Evolutionary conservation across 2,329 filamentous ascomycete genomes (phyloP).

Genomic region (Aspergillus sp.): DNA sequence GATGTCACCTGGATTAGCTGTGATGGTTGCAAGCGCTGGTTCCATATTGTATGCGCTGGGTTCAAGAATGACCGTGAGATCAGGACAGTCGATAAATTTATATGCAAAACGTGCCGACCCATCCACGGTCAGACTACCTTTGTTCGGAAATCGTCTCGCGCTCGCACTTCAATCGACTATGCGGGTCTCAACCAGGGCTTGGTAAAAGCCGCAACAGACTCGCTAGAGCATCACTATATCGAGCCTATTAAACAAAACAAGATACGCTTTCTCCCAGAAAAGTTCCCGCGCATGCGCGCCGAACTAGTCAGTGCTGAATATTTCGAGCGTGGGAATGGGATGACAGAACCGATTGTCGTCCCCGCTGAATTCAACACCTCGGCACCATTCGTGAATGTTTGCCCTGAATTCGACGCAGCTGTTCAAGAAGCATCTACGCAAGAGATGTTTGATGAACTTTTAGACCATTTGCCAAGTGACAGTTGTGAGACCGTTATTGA

Average conservation of each 20-base stretch:
- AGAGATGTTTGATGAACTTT: constrained; percentile 42
- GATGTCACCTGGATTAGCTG: constrained; percentile 64
- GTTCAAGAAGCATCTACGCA: constrained; percentile 36
- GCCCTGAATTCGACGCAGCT: constrained; percentile 28
- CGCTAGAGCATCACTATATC: constrained; percentile 67
- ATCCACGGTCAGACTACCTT: constrained; percentile 64
- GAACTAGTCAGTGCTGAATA: constrained; percentile 64
- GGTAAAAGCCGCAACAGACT: constrained; percentile 64
- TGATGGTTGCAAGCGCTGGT: constrained; percentile 68
- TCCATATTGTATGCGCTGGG: constrained; percentile 66
- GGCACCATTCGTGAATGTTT: constrained; percentile 36
- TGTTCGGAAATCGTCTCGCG: constrained; percentile 65
- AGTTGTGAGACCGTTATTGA: constrained; percentile 50
- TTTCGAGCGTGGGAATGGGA: constrained; percentile 62
- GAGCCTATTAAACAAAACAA: constrained; percentile 65
- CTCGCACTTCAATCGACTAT: constrained; percentile 67
- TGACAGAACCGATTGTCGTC: constrained; percentile 67
- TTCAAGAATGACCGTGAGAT: constrained; percentile 65
- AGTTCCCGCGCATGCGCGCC: constrained; percentile 63
- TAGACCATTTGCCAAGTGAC: constrained; percentile 30
- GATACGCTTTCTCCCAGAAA: constrained; percentile 60
- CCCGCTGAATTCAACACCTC: constrained; percentile 61
- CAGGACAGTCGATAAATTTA: constrained; percentile 67
- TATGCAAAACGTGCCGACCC: constrained; percentile 60
- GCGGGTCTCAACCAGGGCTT: constrained; percentile 66